Evolutionary conservation across 2,329 filamentous ascomycete genomes (phyloP).

Genomic region (Talaromyces sp.): DNA sequence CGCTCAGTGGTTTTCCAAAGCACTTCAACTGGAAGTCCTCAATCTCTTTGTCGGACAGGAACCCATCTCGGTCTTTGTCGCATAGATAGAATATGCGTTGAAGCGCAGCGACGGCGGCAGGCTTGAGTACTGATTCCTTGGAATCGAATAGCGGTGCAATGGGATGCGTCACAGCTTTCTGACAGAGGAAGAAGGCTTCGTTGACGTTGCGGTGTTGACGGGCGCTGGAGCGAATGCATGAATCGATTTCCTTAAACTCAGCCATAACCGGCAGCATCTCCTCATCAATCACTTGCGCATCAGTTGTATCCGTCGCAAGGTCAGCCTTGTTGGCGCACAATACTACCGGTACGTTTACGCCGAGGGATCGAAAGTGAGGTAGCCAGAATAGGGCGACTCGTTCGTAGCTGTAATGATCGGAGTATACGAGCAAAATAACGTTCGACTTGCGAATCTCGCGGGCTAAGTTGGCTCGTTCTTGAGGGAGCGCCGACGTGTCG

Average conservation of each 20-base stretch:
- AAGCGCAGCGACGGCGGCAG: slow-evolving; percentile 78
- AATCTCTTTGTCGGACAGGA: slow-evolving; percentile 85
- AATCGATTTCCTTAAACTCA: slow-evolving; percentile 98
- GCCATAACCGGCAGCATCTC: slow-evolving; percentile 98
- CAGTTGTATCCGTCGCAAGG: slow-evolving; percentile 67
- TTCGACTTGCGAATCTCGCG: slow-evolving; percentile 97
- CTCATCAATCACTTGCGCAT: slow-evolving; percentile 83
- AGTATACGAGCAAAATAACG: slow-evolving; percentile 93
- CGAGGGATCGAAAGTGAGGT: slow-evolving; percentile 93
- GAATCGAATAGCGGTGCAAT: slow-evolving; percentile 96
- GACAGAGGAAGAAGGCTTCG: slow-evolving; percentile 94
- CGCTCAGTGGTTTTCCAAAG: slow-evolving; percentile 79
- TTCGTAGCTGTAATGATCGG: slow-evolving; percentile 98
- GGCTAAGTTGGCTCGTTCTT: slow-evolving; percentile 82
- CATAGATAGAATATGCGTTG: slow-evolving; percentile 92
- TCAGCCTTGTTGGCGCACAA: slow-evolving; percentile 98
- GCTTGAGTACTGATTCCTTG: slow-evolving; percentile 85
- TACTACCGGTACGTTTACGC: slow-evolving; percentile 97
- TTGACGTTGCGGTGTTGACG: slow-evolving; percentile 91
- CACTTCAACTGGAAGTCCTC: slow-evolving; percentile 86
- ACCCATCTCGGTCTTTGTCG: slow-evolving; percentile 93
- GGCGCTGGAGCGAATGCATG: slow-evolving; percentile 90
- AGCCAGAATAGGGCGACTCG: slow-evolving; percentile 96
- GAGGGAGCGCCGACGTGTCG: slow-evolving; percentile 91
- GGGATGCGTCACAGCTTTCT: slow-evolving; percentile 95